Percentiles rank a stretch among this genome's conserved stretches.
Conservation (phyloP, 495 filamentous ascomycete genomes). For the Trichoderma reesei region DNA sequence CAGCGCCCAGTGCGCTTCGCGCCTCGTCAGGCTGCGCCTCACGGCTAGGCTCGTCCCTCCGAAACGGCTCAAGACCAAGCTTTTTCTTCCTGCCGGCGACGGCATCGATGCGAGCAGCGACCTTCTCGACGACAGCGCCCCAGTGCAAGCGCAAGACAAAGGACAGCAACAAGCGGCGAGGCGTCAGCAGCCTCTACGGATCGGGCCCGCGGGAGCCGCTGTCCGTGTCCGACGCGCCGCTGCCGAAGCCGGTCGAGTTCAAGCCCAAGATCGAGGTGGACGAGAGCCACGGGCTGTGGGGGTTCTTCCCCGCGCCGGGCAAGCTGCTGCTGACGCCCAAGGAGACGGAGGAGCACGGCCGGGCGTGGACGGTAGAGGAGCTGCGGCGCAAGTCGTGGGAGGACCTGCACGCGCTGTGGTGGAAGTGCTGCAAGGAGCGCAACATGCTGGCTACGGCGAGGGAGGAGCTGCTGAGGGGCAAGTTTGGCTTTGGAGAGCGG, state of each 20-base stretch:
- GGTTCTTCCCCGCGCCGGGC: constrained; percentile 66
- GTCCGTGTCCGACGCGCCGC: constrained; percentile 55
- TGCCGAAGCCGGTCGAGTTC: constrained; percentile 63
- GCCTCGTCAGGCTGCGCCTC: constrained; percentile 3
- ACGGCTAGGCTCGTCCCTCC: not conserved
- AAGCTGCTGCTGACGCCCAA: constrained; percentile 56
- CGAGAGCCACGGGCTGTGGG: constrained; percentile 82
- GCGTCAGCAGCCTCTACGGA: constrained; percentile 67
- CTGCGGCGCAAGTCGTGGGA: constrained; percentile 85
- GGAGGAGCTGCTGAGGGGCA: constrained; percentile 51
- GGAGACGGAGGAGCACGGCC: constrained; percentile 59
- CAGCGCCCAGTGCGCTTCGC: not conserved
- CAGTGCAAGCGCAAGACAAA: constrained; percentile 27
- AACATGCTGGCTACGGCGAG: constrained; percentile 78
- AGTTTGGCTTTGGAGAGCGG: constrained; percentile 56
- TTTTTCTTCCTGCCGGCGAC: not conserved
- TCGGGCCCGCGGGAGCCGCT: constrained; percentile 65
- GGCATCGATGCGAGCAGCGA: not conserved
- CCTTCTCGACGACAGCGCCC: constrained; percentile 28
- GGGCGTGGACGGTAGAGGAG: constrained; percentile 80
- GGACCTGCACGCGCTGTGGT: constrained; percentile 87
- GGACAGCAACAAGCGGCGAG: constrained; percentile 61
- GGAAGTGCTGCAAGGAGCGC: constrained; percentile 85
- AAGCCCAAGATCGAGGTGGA: constrained; percentile 46
- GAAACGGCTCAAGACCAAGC: not conserved